phyloP scores from a whole-genome alignment of 2,329 filamentous ascomycete genomes.

The Botrytis byssoidea region DNA sequence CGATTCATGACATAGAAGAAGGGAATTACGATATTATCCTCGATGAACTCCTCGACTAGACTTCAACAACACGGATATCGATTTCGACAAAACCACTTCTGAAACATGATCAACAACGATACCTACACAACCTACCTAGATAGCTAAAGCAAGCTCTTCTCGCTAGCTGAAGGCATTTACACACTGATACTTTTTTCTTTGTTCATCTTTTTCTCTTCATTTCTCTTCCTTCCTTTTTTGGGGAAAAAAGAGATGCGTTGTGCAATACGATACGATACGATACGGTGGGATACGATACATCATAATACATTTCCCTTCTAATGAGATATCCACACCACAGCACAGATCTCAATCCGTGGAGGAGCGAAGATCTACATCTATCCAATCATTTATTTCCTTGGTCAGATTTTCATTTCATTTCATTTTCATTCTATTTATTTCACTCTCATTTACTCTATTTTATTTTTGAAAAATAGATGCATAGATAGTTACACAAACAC shows the following conservation, averaged over 20 bases:
- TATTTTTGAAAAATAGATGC: background rate
- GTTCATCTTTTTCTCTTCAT: background rate
- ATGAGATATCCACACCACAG: background rate
- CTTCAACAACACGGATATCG: background rate
- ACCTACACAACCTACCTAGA: background rate
- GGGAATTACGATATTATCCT: too few species aligned
- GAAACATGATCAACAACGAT: background rate
- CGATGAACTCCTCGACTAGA: background rate
- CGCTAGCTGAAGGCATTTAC: background rate
- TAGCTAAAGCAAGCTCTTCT: too few species aligned
- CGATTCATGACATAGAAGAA: background rate
- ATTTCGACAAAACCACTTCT: background rate
- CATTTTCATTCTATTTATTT: background rate
- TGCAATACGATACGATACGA: too few species aligned
- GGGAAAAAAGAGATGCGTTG: too few species aligned
- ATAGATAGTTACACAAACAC: too few species aligned
- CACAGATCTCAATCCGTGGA: background rate
- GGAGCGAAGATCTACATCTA: background rate
- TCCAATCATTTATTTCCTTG: background rate
- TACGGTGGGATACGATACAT: background rate
- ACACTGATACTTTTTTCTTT: too few species aligned
- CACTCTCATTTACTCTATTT: background rate
- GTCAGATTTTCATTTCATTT: background rate
- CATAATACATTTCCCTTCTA: fast-evolving
- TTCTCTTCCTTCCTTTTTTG: background rate